Evolutionary conservation across 495 filamentous ascomycete species (phyloP), one percentile per base, ranked within the genome.

Genomic region (Penicillium coprophilum): DNA sequence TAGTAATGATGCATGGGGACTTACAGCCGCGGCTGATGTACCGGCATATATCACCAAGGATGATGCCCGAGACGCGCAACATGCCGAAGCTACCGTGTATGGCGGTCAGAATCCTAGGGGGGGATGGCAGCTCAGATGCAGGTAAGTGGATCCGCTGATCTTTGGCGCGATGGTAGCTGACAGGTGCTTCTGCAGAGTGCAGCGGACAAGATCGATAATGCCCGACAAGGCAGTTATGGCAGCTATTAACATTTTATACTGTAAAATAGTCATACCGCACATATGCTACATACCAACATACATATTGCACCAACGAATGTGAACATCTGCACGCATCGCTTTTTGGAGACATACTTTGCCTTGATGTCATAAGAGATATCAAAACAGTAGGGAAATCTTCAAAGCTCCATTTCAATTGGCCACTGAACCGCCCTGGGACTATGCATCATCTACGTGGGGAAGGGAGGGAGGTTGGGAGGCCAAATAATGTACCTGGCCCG

Each of bases 71-170:
- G 64, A 70, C 30, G 70, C 70, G 8, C 71, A 76, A 45, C 65
- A 61, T 17, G 65, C 61, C 5, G 72, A 75, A 47, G 56, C 69
- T 10, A 48, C 46, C 55, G 46, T 66, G 15, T 70, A 71, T 24
- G 73, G 70, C 7, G 71, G 71, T 6, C 65, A 61, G 49, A 68
- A 67, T 36, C 59, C 69, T 2, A 59, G 61, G 19, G 61, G 58
- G 13, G 63, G 69, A 62, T 64, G 58, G 69, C 71, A 30, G 65
- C 67, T 15, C 61, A 71, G 41, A 63, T 71, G 67, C 69, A 73
- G 67, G 67, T 69, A 51, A 62, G 70, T 71, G 34, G 46, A 38
- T 6, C 15, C 0, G 15, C 7, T n/a, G 15, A 15, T 5, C 6
- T 24, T 48, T 6, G 30, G 32, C 5, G 21, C n/a, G 30, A 55